Evolutionary conservation across 192 early-diverging fungal genomes (phyloP), one percentile per base, ranked within the genome.

Genomic region (Backusella tuberculispora): DNA sequence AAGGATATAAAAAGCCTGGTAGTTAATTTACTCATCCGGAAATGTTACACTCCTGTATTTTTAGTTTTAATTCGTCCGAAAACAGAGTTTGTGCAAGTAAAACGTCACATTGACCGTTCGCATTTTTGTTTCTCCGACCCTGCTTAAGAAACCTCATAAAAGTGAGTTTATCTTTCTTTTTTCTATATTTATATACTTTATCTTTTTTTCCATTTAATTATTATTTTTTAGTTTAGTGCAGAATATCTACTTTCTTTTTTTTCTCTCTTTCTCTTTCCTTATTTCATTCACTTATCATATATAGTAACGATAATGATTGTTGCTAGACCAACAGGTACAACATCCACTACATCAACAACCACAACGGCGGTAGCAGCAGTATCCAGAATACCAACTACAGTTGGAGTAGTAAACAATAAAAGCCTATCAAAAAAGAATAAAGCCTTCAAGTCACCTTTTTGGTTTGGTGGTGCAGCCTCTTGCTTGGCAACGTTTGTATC

Each of bases 401-500:
- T 40, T 14, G 38, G 26, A 34, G 43, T 44, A 29, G 26, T 29
- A 29, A 69, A 69, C 45, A 69, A 46, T 13, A 40, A 69, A 66
- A n/a, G 10, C 3, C 24, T 50, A 50, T 26, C 69, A 50, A 34
- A n/a, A 40, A 50, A 24, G 43, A 44, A 26, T 12, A 60, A 19
- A 41, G 50, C n/a, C 7, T 19, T 53, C 8, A 71, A 72, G 7
- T 66, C 72, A 60, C 80, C 80, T 17, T 81, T 81, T 13, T 81
- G 76, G 75, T 81, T 74, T 72, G 80, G 80, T 41, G 80, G 85
- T 37, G 85, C 83, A 1, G 86, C 89, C 34, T 84, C 88, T 47
- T 86, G 86, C 66, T 34, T 84, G 9, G 88, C 89, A 8, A 83
- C 87, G 19, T 79, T 90, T 26, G 89, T 93, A 40, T 91, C 90